phyloP scores from a whole-genome alignment of 2,329 filamentous ascomycete species.

The Xylariomycetidae sp. region DNA sequence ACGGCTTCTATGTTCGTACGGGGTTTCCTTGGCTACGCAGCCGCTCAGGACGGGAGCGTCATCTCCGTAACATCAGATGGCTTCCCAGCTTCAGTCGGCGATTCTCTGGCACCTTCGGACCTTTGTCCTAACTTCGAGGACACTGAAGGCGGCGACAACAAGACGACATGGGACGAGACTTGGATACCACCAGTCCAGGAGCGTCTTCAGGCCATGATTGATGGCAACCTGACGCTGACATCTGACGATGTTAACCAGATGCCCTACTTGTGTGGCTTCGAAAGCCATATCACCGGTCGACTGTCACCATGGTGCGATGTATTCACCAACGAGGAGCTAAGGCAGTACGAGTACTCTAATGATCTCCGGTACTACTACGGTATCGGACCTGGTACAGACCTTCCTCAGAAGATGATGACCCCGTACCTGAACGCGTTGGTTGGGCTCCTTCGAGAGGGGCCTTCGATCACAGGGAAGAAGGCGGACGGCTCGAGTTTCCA shows the following conservation, averaged over 20 bases:
- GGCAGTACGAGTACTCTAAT: slow-evolving; percentile 60
- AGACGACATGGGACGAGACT: slow-evolving; percentile 40
- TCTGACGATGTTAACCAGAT: slow-evolving; percentile 50
- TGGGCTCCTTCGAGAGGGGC: slow-evolving; percentile 45
- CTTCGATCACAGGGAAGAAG: slow-evolving; percentile 40
- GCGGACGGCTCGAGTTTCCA: slow-evolving; percentile 39
- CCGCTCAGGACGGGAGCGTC: slow-evolving; percentile 47
- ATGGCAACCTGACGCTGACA: slow-evolving; percentile 48
- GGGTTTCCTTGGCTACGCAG: slow-evolving; percentile 53
- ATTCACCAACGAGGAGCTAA: slow-evolving; percentile 56
- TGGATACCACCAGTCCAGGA: slow-evolving; percentile 48
- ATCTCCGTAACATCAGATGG: slow-evolving; percentile 52
- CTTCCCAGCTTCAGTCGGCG: slow-evolving; percentile 46
- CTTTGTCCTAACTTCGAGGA: slow-evolving; percentile 55
- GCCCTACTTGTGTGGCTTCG: slow-evolving; percentile 66
- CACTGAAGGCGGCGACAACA: slow-evolving; percentile 40
- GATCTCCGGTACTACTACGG: slow-evolving; percentile 66
- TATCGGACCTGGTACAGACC: slow-evolving; percentile 48
- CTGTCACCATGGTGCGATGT: slow-evolving; percentile 57
- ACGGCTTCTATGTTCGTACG: slow-evolving; percentile 55
- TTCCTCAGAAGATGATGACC: slow-evolving; percentile 54
- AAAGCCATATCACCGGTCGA: slow-evolving; percentile 58
- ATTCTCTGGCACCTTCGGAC: slow-evolving; percentile 58
- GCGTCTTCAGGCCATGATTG: slow-evolving; percentile 48
- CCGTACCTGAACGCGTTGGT: slow-evolving; percentile 52